Conservation (phyloP, 1,139 yeast species). For the Pichiaceae sp. region DNA sequence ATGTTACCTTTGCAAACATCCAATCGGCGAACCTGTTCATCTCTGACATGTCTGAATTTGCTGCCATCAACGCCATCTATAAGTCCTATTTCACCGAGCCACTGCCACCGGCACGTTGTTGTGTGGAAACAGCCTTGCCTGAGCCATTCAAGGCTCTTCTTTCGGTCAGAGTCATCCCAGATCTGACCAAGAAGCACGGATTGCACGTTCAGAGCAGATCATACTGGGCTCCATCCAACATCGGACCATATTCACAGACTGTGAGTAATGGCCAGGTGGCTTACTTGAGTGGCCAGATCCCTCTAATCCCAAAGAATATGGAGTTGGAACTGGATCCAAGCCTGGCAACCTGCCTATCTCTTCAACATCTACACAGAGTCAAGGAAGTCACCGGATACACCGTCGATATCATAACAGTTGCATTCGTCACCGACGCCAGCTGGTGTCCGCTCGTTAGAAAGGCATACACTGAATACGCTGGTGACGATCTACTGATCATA, state of each 20-base stretch:
- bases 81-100: conserved; percentile 43
- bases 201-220: conserved; percentile 87
- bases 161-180: conserved; percentile 42
- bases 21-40: conserved; percentile 56
- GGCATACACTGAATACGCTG: conserved; percentile 23
- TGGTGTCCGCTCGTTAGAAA: conserved; percentile 35
- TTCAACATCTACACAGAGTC: conserved; percentile 70
- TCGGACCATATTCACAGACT: conserved; percentile 94
- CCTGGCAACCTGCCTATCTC: conserved; percentile 42
- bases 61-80: conserved; percentile 53
- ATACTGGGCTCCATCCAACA: conserved; percentile 97
- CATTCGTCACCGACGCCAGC: conserved; percentile 38
- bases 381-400: conserved; percentile 42
- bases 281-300: conserved; percentile 87
- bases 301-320: conserved; percentile 71
- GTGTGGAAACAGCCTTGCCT: conserved; percentile 57
- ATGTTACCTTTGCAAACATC: conserved; percentile 31
- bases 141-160: conserved; percentile 35
- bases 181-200: conserved; percentile 40
- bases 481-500: conserved; percentile 32
- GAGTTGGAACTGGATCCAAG: conserved; percentile 24
- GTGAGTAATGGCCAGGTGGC: conserved; percentile 43
- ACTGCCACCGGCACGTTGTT: conserved; percentile 82
- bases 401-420: conserved; percentile 39
- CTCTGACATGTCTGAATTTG: conserved; percentile 56